Evolutionary conservation across 1,139 yeast species (phyloP), one percentile per base, ranked within the genome.

Genomic region (Yamadazyma kanchanaburiensis): DNA sequence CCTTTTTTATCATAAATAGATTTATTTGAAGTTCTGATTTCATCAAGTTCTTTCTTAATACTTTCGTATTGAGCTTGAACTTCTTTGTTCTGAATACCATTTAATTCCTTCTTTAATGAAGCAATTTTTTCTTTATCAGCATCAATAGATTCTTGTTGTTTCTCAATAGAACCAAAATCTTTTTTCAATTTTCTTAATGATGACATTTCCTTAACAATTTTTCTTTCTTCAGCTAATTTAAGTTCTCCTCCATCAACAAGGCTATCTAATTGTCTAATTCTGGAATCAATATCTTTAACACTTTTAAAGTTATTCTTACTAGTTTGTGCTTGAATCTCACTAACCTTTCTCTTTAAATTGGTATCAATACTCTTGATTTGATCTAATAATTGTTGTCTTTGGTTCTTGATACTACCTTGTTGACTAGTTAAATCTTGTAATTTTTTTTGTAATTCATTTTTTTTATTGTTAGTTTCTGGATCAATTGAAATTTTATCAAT

Each of bases 211-310:
- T 84, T 84, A 47, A 94, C 78, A 46, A 70, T 65, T 56, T 80
- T 75, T 68, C 88, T 83, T 71, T 94, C 99, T 42, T 91, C 96
- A 32, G 89, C 97, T 53, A 94, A 77, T 51, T 87, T 78, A 58
- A 94, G 70, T 32, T 72, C 66, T 38, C 98, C 98, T 31, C 85
- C 64, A 39, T 85, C 88, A 42, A 91, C 81, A 45, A 74, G 70
- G 28, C 70, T 71, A 56, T 91, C 96, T 50, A 88, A 75, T 53
- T 71, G 67, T 43, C 62, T 59, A 57, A 89, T 76, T 60, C 82
- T 77, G 37, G 70, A 66, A 51, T 88, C 95, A 47, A 89, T 83
- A 45, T 89, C 97, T 27, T 73, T 86, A 41, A 74, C 78, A 31
- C 74, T 65, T 63, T 83, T 84, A 71, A 76, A 89, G 39, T 58